These are phyloP conservation scores for Fraxinus xanthoxyloides DNA, from an alignment of 305 asterid genomes.

Conservation along the genomic window DNA sequence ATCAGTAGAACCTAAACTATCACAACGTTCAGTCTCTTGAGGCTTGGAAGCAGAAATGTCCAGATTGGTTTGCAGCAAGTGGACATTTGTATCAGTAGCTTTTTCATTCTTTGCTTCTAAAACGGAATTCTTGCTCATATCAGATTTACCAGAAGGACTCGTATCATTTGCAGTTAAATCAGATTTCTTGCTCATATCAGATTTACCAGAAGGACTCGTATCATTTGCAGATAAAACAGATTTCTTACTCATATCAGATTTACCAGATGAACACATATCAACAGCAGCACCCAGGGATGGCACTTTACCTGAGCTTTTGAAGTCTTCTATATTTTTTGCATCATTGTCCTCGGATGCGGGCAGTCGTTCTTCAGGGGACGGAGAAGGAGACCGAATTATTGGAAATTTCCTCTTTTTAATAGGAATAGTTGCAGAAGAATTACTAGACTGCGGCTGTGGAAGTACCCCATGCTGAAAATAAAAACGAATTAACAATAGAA, in stretches of 20 bases:
- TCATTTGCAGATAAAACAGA: slow-evolving; percentile 31
- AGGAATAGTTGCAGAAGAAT: slow-evolving; percentile 54
- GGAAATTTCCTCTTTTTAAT: slow-evolving; percentile 78
- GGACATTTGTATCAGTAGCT: slow-evolving; percentile 13
- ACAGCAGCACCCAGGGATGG: slow-evolving; percentile 14
- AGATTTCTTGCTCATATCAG: slow-evolving; percentile 36
- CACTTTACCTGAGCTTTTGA: slow-evolving; percentile 25
- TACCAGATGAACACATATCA: slow-evolving; percentile 18
- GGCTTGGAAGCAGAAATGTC: slow-evolving; percentile 30
- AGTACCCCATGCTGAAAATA: slow-evolving; percentile 41
- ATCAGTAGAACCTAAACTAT: slow-evolving; percentile 27
- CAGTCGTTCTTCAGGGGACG: slow-evolving; percentile 42
- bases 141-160: slow-evolving; percentile 31
- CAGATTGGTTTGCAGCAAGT: slow-evolving; percentile 21
- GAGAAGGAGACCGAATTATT: slow-evolving; percentile 36
- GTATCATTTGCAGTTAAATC: slow-evolving; percentile 29
- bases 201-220: slow-evolving; percentile 21
- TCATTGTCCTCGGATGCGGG: slow-evolving; percentile 21
- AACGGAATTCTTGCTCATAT: slow-evolving; percentile 28
- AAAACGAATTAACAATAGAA: slow-evolving; percentile 24
- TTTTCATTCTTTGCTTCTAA: slow-evolving; percentile 34
- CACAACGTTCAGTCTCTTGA: slow-evolving; percentile 26
- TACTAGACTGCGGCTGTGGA: slow-evolving; percentile 42
- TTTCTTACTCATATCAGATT: slow-evolving; percentile 34
- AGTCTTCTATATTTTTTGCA: slow-evolving; percentile 31